Base-by-base conservation (phyloP, 495 filamentous ascomycete species). In the Penicillium nucicola region DNA sequence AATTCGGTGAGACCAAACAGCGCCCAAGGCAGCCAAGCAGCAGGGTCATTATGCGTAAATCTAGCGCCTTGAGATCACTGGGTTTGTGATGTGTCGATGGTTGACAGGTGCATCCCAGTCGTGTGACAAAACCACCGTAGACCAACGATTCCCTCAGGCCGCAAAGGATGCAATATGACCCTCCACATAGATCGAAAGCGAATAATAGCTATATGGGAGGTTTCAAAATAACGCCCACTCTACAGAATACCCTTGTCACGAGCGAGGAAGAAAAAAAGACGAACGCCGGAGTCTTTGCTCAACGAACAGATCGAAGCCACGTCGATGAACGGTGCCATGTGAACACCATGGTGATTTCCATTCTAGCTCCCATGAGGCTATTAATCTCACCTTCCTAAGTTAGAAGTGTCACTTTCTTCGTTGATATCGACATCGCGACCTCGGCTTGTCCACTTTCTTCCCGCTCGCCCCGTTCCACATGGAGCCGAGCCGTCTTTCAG, bases 241-340 rank as follows among this genome's bases (percentile, higher is more conserved):
- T 22, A 37, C n/a, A 45, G 33, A 12, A 25, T 18, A 38, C 19
- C 1, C 23, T 10, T 31, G 20, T 62, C 56, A 63, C 57, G 44
- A 55, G 52, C 22, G 53, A 42, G 7, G 35, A 14, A 31, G 30
- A 12, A 41, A 1, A 19, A 31, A 3, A n/a, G 30, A 10, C 12
- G 4, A 8, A 8, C 10, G 7, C 22, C 14, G 4, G 30, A 35
- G 36, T 31, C 8, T 30, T 31, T 36, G 13, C 15, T 14, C 33
- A 25, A 43, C 60, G 51, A 59, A 62, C 52, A 25, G 44, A 55
- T 48, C 12, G 40, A 33, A 42, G 59, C 59, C 61, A 62, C 61
- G 61, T 60, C 61, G 62, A 65, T 55, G 10, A 19, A 30, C 17
- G 12, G 14, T 44, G 47, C 44, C 61, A 57, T 60, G 59, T 65